Conservation (phyloP, 2,329 filamentous ascomycete genomes). For the Diaporthe aspalathi region DNA sequence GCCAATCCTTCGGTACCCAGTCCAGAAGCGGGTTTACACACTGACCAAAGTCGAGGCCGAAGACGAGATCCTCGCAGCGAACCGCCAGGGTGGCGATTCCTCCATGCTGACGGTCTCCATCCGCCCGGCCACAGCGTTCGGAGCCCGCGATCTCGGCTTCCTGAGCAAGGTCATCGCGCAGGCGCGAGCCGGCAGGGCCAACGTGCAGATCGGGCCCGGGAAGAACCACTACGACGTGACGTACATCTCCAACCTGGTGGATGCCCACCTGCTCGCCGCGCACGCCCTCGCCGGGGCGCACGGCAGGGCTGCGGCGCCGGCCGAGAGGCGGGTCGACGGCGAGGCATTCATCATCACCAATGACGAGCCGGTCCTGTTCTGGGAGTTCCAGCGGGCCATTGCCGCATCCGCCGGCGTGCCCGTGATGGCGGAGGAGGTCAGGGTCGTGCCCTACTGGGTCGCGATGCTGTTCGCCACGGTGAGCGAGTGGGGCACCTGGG, state of each 20-base stretch:
- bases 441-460: no score
- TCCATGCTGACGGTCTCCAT: conserved; percentile 14
- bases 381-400: not conserved
- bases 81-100: conserved; percentile 28
- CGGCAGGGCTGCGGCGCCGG: conserved; percentile 36
- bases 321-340: conserved; percentile 30
- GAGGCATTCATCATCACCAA: not conserved
- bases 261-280: conserved; percentile 46
- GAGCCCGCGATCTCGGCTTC: not conserved
- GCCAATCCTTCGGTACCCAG: conserved; percentile 41
- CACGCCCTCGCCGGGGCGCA: conserved; percentile 42
- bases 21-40: conserved; percentile 42
- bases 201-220: conserved; percentile 44
- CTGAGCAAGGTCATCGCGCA: conserved; percentile 35
- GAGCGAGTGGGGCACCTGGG: no score
- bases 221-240: conserved; percentile 47
- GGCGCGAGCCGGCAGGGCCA: conserved; percentile 35
- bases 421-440: not conserved
- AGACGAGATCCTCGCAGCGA: conserved; percentile 40
- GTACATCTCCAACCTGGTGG: conserved; percentile 45
- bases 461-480: no score
- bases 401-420: not conserved
- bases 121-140: conserved; percentile 11
- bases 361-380: not conserved
- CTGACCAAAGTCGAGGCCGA: conserved; percentile 42